Conservation (phyloP, 2,329 filamentous ascomycete species). For the Gnomoniopsis smithogilvyi region DNA sequence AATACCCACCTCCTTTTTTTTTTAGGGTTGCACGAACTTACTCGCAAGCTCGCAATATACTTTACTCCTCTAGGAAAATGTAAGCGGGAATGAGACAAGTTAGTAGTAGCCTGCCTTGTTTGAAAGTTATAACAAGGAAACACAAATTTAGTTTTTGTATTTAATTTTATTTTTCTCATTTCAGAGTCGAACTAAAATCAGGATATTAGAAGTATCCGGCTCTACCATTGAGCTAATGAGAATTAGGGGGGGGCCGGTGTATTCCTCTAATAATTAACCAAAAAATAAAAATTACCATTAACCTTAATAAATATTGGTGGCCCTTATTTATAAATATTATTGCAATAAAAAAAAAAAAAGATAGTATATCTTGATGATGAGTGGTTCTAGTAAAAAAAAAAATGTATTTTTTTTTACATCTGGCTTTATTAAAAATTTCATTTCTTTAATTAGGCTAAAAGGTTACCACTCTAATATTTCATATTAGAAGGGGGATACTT, state of each 20-base stretch:
- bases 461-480: no score
- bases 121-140: neutral
- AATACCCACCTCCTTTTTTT: neutral
- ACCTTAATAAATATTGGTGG: no score
- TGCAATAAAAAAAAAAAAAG: neutral
- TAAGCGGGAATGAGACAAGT: neutral
- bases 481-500: no score
- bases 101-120: neutral
- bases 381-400: no score
- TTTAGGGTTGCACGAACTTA: neutral
- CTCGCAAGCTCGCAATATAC: neutral
- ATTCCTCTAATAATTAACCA: no score
- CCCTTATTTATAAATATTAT: no score
- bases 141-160: neutral
- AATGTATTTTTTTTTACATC: no score
- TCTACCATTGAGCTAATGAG: slow-evolving; percentile 21
- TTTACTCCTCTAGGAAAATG: neutral
- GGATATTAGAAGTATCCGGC: slow-evolving; percentile 18
- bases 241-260: slow-evolving; percentile 1
- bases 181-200: slow-evolving; percentile 19
- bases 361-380: neutral
- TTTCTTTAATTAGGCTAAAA: no score
- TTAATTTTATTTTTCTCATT: slow-evolving; percentile 16
- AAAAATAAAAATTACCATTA: no score
- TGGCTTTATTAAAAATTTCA: no score